These are phyloP conservation scores for Globisporangium ultimum DNA, from an alignment of 352 stramenopile genomes.

Conservation along the genomic window DNA sequence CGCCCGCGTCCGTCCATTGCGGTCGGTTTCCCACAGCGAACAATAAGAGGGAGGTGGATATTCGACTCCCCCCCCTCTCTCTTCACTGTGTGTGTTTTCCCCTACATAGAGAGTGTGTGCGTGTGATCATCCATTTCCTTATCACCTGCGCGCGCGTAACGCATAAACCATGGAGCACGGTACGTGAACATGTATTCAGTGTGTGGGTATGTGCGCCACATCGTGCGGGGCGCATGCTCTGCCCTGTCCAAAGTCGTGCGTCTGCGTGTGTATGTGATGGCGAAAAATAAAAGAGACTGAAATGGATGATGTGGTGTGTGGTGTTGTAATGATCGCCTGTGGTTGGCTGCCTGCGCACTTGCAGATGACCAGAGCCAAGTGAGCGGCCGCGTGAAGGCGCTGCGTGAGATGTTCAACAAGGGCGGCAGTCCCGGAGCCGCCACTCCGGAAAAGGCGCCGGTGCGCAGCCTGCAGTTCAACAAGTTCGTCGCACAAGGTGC, in stretches of 20 bases:
- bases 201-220: too few species aligned
- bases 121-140: too few species aligned
- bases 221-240: too few species aligned
- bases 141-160: too few species aligned
- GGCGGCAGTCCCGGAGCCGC: slow-evolving; percentile 16
- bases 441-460: slow-evolving; percentile 7
- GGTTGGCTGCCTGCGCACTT: neutral
- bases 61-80: too few species aligned
- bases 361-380: slow-evolving; percentile 41
- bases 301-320: neutral
- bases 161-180: slow-evolving; percentile 21
- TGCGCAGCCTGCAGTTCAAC: slow-evolving; percentile 19
- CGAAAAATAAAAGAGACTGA: neutral
- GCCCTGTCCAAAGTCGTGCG: neutral
- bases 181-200: slow-evolving; percentile 1
- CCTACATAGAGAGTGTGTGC: too few species aligned
- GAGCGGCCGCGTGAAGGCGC: slow-evolving; percentile 48
- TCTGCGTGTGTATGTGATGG: neutral
- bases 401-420: slow-evolving; percentile 74
- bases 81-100: too few species aligned
- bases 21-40: too few species aligned
- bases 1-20: too few species aligned
- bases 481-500: slow-evolving; percentile 20
- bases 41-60: too few species aligned
- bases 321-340: neutral